A percentile compares a stretch with the other conserved stretches of the same genome.
Conservation (phyloP, 2,329 filamentous ascomycete genomes). For the Xylariomycetidae sp. region DNA sequence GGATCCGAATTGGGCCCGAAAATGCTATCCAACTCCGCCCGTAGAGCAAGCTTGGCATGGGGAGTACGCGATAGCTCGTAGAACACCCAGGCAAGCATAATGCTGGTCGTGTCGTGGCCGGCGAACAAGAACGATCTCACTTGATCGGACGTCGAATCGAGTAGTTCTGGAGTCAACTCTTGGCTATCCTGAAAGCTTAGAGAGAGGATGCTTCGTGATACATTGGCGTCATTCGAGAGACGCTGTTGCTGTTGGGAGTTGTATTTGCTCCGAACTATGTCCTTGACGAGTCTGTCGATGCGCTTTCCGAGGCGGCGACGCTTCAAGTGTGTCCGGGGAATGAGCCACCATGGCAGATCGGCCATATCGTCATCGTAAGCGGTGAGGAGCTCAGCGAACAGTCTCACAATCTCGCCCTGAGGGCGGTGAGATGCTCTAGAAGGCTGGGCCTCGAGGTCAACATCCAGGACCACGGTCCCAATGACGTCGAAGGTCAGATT, state of each 20-base stretch:
- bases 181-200: constrained; percentile 26
- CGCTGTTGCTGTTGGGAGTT: constrained; percentile 2
- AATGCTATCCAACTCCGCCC: constrained; percentile 29
- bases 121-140: constrained; percentile 35
- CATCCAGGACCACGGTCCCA: constrained; percentile 27
- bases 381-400: constrained; percentile 21
- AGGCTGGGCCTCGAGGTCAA: constrained; percentile 27
- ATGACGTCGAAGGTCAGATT: constrained; percentile 35
- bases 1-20: constrained; percentile 27
- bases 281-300: constrained; percentile 17
- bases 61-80: constrained; percentile 31
- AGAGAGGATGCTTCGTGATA: constrained; percentile 27
- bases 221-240: constrained; percentile 1
- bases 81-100: constrained; percentile 29
- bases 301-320: constrained; percentile 6
- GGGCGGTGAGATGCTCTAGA: constrained; percentile 11
- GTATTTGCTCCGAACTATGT: constrained; percentile 21
- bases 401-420: constrained; percentile 21
- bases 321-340: constrained; percentile 2
- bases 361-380: constrained; percentile 14
- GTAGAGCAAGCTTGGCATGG: constrained; percentile 20
- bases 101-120: constrained; percentile 35
- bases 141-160: constrained; percentile 29
- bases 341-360: constrained; percentile 11
- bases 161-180: constrained; percentile 19